Evolutionary conservation across 2,329 filamentous ascomycete genomes (phyloP), one percentile per base, ranked within the genome.

Genomic region (Alternaria sp.): DNA sequence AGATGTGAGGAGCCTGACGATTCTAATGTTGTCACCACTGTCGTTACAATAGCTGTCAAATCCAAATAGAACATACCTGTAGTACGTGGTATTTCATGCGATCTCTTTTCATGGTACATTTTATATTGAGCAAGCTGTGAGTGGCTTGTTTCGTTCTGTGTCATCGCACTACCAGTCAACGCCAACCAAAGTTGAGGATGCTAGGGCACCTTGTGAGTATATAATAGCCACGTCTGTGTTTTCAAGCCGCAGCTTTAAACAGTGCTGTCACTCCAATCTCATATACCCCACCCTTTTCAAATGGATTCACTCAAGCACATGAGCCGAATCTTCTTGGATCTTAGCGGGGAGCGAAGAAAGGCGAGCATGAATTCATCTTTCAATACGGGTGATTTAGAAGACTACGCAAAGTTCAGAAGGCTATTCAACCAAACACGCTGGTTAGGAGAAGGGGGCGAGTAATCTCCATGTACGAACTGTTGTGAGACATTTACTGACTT

Each of bases 361-460:
- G 23, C 20, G 20, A 53, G 28, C 26, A 53, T 53, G 49, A 21
- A 25, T 11, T 15, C 21, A n/a, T 10, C 30, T 2, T 53, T 53
- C n/a, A 33, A 41, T 8, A 37, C 14, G 14, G 20, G 33, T 18
- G 58, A 56, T 12, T 25, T 56, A 25, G 12, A 20, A 11, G 9
- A 57, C 15, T 28, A 51, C 26, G 14, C 6, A 47, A 57, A 9
- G 10, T 61, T 57, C 23, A 33, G 6, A 11, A 20, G 15, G 3
- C 26, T 51, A 15, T 51, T 45, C 23, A 25, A 7, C 5, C 7
- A 28, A 7, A 37, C 6, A 12, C 4, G 5, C 12, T 5, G 15
- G 11, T 43, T 71, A 11, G 67, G 65, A 2, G 28, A 57, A 25
- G 67, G 65, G 15, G 51, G 61, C 9, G 67, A 70, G 26, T 28